A percentile compares a stretch with the other conserved stretches of the same genome.
phyloP scores from a whole-genome alignment of 768 basidiomycete species.

The Filobasidium floriforme region DNA sequence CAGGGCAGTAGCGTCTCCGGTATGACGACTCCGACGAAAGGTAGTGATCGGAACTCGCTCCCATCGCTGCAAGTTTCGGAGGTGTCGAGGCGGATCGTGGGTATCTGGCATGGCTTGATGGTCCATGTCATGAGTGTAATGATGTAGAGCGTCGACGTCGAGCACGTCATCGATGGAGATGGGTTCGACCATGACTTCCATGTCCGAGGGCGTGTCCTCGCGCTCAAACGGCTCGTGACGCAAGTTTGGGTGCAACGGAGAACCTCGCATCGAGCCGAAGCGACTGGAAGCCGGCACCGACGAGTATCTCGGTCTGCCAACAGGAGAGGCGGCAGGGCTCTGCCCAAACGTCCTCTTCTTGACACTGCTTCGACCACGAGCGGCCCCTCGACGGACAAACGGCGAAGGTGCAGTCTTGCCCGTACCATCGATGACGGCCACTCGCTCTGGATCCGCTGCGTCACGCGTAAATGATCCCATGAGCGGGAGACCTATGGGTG shows the following conservation, averaged over 20 bases:
- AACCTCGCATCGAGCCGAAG: constrained; percentile 7
- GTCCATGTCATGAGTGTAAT: constrained; percentile 21
- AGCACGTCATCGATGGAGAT: constrained; percentile 24
- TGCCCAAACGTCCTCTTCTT: constrained; percentile 19
- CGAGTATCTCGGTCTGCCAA: constrained; percentile 17
- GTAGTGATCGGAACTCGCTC: constrained; percentile 26
- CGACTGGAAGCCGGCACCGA: constrained; percentile 19
- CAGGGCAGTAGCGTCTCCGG: constrained; percentile 7
- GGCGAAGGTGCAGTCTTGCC: constrained; percentile 23
- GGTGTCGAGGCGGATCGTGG: constrained; percentile 12
- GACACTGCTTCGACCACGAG: constrained; percentile 11
- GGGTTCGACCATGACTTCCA: constrained; percentile 19
- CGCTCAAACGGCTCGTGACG: constrained; percentile 17
- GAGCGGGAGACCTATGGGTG: constrained; percentile 8
- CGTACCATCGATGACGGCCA: constrained; percentile 24
- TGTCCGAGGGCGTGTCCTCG: constrained; percentile 24
- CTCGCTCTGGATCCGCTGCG: constrained; percentile 15
- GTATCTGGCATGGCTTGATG: constrained; percentile 11
- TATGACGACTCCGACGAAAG: constrained; percentile 19
- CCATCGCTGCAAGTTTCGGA: constrained; percentile 23
- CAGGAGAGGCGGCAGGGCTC: constrained; percentile 14
- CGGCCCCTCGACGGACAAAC: constrained; percentile 18
- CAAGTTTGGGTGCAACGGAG: constrained; percentile 7
- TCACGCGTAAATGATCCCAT: constrained; percentile 24
- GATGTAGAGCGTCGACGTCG: constrained; percentile 20